These are phyloP conservation scores for Triadica sebifera DNA, from an alignment of 345 rosid species.

Conservation along the genomic window DNA sequence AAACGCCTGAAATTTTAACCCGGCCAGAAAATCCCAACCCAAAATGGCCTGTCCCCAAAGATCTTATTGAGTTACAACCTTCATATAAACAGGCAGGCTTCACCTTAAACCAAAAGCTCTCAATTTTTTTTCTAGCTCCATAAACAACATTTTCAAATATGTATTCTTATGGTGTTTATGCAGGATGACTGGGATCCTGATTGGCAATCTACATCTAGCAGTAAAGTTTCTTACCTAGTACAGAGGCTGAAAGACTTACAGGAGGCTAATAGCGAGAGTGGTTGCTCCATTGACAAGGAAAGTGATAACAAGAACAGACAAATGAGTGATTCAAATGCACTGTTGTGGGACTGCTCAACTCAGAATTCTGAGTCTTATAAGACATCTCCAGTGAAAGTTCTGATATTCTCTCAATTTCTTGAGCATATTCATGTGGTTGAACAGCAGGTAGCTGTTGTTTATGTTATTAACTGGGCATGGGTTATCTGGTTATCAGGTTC, in stretches of 20 bases:
- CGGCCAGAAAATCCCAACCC: slow-evolving; percentile 96
- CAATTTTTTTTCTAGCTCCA: not conserved
- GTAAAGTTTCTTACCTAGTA: slow-evolving; percentile 83
- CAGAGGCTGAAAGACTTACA: slow-evolving; percentile 64
- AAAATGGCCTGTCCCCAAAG: slow-evolving; percentile 94
- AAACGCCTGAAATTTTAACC: slow-evolving; percentile 68
- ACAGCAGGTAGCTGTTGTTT: slow-evolving; percentile 62
- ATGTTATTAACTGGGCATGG: not conserved
- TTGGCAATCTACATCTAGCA: slow-evolving; percentile 95
- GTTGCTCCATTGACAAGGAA: no score
- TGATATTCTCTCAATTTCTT: slow-evolving; percentile 92
- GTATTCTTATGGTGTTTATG: slow-evolving; percentile 22
- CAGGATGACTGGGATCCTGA: slow-evolving; percentile 99
- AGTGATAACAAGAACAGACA: slow-evolving; percentile 28
- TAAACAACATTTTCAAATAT: slow-evolving; percentile 10
- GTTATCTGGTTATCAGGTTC: not conserved
- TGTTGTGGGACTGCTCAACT: slow-evolving; percentile 26
- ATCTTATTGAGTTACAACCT: slow-evolving; percentile 97
- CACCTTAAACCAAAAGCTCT: not conserved
- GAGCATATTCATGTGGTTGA: slow-evolving; percentile 89
- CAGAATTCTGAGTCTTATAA: slow-evolving; percentile 30
- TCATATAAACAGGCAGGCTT: slow-evolving; percentile 78
- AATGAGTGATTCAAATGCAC: slow-evolving; percentile 20
- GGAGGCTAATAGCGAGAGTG: slow-evolving; percentile 50
- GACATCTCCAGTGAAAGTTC: slow-evolving; percentile 57